phyloP scores from a whole-genome alignment of 345 rosid genomes.

The Crucihimalaya himalaica region DNA sequence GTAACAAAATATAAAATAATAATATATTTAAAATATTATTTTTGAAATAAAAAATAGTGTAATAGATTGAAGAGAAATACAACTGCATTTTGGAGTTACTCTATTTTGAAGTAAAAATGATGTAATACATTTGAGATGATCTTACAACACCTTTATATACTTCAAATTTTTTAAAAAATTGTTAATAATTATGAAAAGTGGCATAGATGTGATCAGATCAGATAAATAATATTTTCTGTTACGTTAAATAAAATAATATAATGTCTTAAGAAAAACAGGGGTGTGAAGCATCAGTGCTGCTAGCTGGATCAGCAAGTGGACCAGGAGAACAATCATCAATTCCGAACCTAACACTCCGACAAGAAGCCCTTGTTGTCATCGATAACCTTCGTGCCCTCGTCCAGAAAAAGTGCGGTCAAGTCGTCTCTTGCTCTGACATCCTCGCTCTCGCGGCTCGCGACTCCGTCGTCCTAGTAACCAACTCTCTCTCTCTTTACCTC shows the following conservation, averaged over 20 bases:
- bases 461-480: slow-evolving; percentile 44
- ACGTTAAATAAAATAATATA: background rate
- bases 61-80: no score
- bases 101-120: no score
- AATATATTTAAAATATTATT: no score
- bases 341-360: slow-evolving; percentile 54
- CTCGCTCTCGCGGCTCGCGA: slow-evolving; percentile 58
- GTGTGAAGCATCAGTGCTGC: slow-evolving; percentile 83
- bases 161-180: background rate
- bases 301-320: slow-evolving; percentile 77
- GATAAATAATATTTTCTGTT: background rate
- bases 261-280: slow-evolving; percentile 49
- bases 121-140: no score
- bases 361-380: slow-evolving; percentile 47
- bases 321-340: slow-evolving; percentile 77
- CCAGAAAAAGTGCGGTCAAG: slow-evolving; percentile 47
- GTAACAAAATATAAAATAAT: no score
- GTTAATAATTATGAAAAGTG: background rate
- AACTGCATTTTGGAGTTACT: no score
- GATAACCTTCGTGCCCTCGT: slow-evolving; percentile 45
- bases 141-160: background rate
- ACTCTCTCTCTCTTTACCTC: background rate
- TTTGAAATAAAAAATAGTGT: no score
- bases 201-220: background rate
- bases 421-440: slow-evolving; percentile 56